These are phyloP conservation scores for Tricharina praecox DNA, from an alignment of 495 filamentous ascomycete species.

Conservation along the genomic window DNA sequence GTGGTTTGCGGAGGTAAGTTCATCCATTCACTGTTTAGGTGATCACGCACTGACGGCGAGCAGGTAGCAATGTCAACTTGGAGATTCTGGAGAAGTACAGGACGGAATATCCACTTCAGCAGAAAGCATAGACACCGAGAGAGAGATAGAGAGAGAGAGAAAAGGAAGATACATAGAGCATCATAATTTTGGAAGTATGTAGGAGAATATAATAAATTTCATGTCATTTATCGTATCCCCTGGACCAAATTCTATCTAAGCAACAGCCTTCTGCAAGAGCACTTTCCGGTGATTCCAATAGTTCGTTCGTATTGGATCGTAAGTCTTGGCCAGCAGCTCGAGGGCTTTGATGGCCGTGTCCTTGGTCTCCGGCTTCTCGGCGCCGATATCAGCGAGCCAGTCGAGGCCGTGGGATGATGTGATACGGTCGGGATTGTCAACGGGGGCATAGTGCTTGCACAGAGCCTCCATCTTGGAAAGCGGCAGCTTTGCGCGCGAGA, in stretches of 20 bases:
- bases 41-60: conserved; percentile 4
- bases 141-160: no score
- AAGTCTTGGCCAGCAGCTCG: conserved; percentile 59
- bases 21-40: background rate
- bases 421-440: conserved; percentile 31
- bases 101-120: background rate
- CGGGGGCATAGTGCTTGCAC: conserved; percentile 19
- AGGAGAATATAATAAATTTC: background rate
- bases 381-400: conserved; percentile 66
- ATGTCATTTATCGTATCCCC: no score
- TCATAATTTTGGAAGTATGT: no score
- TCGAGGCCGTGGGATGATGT: conserved; percentile 79
- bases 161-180: conserved; percentile 3
- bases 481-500: conserved; percentile 14
- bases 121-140: no score
- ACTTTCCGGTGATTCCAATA: conserved; percentile 47
- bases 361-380: conserved; percentile 37
- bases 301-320: conserved; percentile 74
- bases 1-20: conserved; percentile 63
- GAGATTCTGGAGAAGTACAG: conserved; percentile 46
- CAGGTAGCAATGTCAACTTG: conserved; percentile 45
- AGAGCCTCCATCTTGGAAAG: conserved; percentile 17
- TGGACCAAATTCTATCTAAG: no score
- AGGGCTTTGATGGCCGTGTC: conserved; percentile 48
- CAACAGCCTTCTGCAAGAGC: conserved; percentile 6